These are phyloP conservation scores for Penicillium sp. DNA, from an alignment of 2,329 filamentous ascomycete genomes.

Conservation along the genomic window DNA sequence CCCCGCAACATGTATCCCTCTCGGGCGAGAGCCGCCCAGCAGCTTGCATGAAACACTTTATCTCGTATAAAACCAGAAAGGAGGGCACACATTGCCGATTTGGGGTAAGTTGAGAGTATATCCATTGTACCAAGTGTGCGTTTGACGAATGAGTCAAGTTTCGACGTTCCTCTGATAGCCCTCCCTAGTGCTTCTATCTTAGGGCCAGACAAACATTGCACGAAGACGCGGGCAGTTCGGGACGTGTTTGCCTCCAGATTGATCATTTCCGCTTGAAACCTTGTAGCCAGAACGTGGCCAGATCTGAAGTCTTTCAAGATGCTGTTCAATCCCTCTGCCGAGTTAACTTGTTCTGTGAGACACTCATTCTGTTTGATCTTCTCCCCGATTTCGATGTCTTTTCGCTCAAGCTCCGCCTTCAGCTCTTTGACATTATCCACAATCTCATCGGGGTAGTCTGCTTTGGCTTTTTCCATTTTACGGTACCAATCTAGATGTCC, in stretches of 20 bases:
- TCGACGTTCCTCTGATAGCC: too few relatives aligned
- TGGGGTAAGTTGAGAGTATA: neutral
- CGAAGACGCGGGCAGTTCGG: neutral
- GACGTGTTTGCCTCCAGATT: neutral
- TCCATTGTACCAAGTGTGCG: neutral
- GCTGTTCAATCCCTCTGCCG: neutral
- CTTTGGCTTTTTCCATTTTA: neutral
- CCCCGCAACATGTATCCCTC: slow-evolving; percentile 1
- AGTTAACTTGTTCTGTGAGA: neutral
- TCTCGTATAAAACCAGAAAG: neutral
- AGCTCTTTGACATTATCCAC: neutral
- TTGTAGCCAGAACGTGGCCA: neutral
- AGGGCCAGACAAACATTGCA: neutral
- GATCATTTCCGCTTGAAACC: neutral
- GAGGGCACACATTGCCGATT: neutral
- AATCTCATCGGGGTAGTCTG: neutral
- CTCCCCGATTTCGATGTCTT: neutral
- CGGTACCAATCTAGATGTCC: neutral
- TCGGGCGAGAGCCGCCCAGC: neutral
- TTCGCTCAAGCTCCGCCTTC: neutral
- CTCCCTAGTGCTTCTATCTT: neutral
- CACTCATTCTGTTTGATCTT: neutral
- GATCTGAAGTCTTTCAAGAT: neutral
- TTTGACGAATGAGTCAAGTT: neutral
- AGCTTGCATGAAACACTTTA: neutral